A percentile compares a stretch with the other conserved stretches of the same genome.
phyloP scores from a whole-genome alignment of 345 rosid genomes.

The Zanthoxylum bungeanum region DNA sequence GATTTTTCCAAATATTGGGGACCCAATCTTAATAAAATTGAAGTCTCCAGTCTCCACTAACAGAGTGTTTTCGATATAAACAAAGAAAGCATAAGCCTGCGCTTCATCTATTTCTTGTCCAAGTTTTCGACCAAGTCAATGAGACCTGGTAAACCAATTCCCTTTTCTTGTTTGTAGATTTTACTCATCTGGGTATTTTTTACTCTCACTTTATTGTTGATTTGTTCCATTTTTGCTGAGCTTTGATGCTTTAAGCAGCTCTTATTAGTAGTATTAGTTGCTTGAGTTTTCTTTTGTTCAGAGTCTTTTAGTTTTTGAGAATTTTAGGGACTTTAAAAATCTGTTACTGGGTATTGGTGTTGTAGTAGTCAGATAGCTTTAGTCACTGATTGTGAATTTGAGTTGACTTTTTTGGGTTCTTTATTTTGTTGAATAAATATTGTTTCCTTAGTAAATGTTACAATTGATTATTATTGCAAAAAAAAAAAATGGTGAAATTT shows the following conservation, averaged over 20 bases:
- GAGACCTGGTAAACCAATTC: background rate
- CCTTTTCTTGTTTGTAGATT: slow-evolving; percentile 5
- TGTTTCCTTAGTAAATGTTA: background rate
- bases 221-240: background rate
- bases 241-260: background rate
- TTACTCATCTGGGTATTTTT: slow-evolving; percentile 16
- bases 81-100: too few relatives aligned
- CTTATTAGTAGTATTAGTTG: background rate
- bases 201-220: background rate
- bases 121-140: background rate
- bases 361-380: background rate
- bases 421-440: slow-evolving; percentile 13
- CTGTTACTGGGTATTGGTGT: background rate
- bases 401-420: slow-evolving; percentile 16
- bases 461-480: background rate
- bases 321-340: slow-evolving; percentile 1
- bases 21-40: background rate
- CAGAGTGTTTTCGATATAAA: background rate
- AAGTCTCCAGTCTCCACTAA: background rate
- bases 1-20: background rate
- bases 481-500: slow-evolving; percentile 5
- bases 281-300: background rate
- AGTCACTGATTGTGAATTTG: slow-evolving; percentile 1
- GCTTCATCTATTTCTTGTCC: too few relatives aligned
- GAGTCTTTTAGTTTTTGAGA: background rate